Evolutionary conservation across 331 rosid species (phyloP), one percentile per base, ranked within the genome.

Genomic region (Malus hybrid): DNA sequence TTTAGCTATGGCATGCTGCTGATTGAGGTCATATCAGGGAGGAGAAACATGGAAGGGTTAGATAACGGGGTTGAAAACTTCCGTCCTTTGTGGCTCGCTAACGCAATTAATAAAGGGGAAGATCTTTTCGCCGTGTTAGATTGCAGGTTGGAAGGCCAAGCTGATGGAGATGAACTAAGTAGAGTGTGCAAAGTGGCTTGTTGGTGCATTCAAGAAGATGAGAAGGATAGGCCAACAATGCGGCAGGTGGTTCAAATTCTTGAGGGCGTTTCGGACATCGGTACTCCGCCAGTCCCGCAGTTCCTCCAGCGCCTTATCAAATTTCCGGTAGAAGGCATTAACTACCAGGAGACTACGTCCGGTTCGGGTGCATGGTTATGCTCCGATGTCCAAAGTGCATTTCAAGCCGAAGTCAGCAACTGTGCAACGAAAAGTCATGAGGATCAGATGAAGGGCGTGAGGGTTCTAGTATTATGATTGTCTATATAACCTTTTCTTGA

Each of bases 1-100:
- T 93, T 83, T 73, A 91, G 93, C 85, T 93, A 80, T 0, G 97
- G 96, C 44, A 93, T 89, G 98, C 77, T 89, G 97, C 89, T 91
- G 60, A 89, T 91, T 8, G 96, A 89, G 69, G 3, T 86, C 6
- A 79, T 86, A 10, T 84, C 90, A 0, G 90, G 90, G 39, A 76
- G 85, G 72, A 75, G 90, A 67, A 86, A 84, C 10, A 54, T 2
- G 7, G 5, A 54, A 19, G 60, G 60, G 28, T 60, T 52, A n/a
- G 19, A 55, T 64, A 57, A 85, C 57, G 80, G 70, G 5, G 15
- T 73, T 5, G 34, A 63, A 2, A 19, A n/a, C 29, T 79, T 78
- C 64, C 56, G 64, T 59, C 88, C 80, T 28, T 9, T 64, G 5
- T 14, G 2, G 29, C 70, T 81, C 16, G 77, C 68, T 4, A 74